A percentile compares a stretch with the other conserved stretches of the same genome.
Conservation (phyloP, 2,329 filamentous ascomycete species). For the Neonectria coccinea region DNA sequence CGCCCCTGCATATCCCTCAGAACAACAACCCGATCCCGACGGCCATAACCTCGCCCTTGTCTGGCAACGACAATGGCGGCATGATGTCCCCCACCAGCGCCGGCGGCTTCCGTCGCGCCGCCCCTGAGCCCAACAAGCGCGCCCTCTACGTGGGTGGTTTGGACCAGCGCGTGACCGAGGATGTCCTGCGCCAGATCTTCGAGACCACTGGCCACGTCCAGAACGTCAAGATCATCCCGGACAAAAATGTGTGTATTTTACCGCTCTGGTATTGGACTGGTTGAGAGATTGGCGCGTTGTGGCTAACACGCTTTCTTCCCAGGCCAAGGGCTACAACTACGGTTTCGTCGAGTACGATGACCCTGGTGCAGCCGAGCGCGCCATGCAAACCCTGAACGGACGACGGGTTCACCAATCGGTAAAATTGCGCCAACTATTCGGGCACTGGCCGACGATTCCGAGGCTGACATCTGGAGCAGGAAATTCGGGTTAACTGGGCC, state of each 20-base stretch:
- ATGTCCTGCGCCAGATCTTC: constrained; percentile 96
- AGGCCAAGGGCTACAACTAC: constrained; percentile 98
- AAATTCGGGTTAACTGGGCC: constrained; percentile 99
- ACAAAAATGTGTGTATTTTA: constrained; percentile 88
- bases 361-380: constrained; percentile 93
- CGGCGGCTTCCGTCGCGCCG: constrained; percentile 87
- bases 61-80: constrained; percentile 69
- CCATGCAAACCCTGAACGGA: constrained; percentile 97
- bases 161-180: constrained; percentile 94
- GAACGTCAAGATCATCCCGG: constrained; percentile 99
- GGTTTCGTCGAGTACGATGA: constrained; percentile 99
- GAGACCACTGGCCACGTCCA: constrained; percentile 98
- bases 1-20: constrained; percentile 92
- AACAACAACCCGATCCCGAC: constrained; percentile 97
- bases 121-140: constrained; percentile 98
- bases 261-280: background rate
- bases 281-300: constrained; percentile 7
- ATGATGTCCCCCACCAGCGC: constrained; percentile 89
- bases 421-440: constrained; percentile 43
- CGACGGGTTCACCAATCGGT: constrained; percentile 95
- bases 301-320: constrained; percentile 50
- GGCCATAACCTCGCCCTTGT: constrained; percentile 89
- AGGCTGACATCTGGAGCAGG: constrained; percentile 64
- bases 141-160: constrained; percentile 95
- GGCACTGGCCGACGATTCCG: constrained; percentile 19